Evolutionary conservation across 345 rosid genomes (phyloP).

Genomic region (Lepidium africanum): DNA sequence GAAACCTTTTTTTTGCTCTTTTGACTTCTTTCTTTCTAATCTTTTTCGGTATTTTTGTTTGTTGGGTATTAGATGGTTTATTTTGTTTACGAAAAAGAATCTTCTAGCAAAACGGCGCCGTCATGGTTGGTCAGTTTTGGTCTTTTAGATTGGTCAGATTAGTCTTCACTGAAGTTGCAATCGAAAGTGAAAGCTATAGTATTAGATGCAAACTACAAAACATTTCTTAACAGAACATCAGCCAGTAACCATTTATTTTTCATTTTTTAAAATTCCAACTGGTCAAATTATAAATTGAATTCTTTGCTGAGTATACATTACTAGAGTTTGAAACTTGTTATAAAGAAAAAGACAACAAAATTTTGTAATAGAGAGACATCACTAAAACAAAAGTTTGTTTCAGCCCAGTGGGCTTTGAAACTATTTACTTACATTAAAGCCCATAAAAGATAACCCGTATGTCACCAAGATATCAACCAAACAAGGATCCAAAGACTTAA

Average conservation of each 20-base stretch:
- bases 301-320: neutral
- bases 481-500: neutral
- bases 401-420: neutral
- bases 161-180: neutral
- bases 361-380: neutral
- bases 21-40: neutral
- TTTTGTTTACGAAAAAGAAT: conserved; percentile 7
- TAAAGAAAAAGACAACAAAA: neutral
- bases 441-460: neutral
- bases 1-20: neutral
- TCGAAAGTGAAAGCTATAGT: neutral
- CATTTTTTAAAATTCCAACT: neutral
- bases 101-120: conserved; percentile 14
- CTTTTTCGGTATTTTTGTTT: neutral
- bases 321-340: neutral
- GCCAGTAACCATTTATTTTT: neutral
- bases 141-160: neutral
- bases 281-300: neutral
- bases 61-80: neutral
- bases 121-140: neutral
- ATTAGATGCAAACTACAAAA: neutral
- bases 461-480: neutral
- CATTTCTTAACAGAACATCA: neutral
- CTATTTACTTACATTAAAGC: neutral
- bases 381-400: neutral